Percentiles rank a stretch among this genome's conserved stretches.
Conservation (phyloP, 139 green algal genomes). For the Micromonas pusilla region DNA sequence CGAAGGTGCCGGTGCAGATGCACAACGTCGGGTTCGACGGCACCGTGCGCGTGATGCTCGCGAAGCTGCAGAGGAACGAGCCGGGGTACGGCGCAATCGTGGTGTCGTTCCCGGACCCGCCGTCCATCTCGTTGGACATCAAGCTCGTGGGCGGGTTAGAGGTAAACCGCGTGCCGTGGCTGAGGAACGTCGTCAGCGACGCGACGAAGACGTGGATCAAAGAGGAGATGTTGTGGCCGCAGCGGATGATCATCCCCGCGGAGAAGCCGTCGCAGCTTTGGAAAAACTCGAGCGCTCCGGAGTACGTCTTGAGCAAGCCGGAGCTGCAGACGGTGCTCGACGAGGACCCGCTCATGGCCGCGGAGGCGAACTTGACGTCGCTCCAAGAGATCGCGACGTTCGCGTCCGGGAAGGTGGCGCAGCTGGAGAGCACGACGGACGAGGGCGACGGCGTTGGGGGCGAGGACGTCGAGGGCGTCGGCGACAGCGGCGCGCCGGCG, state of each 20-base stretch:
- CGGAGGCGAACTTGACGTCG: too few species aligned
- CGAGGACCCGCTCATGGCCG: too few species aligned
- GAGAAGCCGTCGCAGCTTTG: background rate
- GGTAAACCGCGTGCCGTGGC: constrained; percentile 2
- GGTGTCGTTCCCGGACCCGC: background rate
- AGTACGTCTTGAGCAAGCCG: too few species aligned
- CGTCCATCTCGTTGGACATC: background rate
- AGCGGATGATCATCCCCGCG: constrained; percentile 1
- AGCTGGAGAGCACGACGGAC: background rate
- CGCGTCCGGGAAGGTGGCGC: background rate
- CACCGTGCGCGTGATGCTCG: background rate
- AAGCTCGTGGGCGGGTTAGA: background rate
- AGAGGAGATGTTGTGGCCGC: background rate
- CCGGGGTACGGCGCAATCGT: constrained; percentile 3
- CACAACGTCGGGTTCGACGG: constrained; percentile 7
- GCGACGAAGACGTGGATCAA: background rate
- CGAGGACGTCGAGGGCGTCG: too few species aligned
- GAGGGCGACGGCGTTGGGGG: background rate
- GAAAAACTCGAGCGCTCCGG: too few species aligned
- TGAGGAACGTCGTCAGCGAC: background rate
- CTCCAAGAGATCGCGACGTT: too few species aligned
- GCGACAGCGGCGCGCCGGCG: too few species aligned
- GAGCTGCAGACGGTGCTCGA: too few species aligned
- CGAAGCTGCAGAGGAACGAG: background rate
- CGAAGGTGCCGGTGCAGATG: background rate